Conservation (phyloP, 2,329 filamentous ascomycete species). For the Paecilomyces dactylethromorphus region DNA sequence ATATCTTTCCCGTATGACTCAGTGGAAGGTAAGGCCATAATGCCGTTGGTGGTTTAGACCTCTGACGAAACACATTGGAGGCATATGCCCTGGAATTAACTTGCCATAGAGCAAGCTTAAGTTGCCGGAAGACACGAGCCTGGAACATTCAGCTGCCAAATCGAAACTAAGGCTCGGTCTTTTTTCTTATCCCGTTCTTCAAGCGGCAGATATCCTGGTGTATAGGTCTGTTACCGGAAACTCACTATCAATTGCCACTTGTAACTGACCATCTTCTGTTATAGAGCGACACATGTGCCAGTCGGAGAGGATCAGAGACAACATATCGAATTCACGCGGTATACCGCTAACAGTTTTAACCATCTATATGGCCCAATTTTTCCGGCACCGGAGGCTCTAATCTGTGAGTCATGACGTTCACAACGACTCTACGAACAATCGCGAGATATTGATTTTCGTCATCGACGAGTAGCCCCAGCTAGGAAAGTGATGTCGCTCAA, state of each 20-base stretch:
- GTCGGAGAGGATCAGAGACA: conserved; percentile 95
- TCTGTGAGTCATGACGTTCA: conserved; percentile 49
- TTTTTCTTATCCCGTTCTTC: conserved; percentile 92
- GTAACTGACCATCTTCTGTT: conserved; percentile 9
- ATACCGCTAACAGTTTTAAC: conserved; percentile 85
- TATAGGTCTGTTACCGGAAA: conserved; percentile 52
- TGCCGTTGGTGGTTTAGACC: neutral
- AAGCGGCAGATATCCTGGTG: conserved; percentile 88
- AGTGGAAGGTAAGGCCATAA: conserved; percentile 72
- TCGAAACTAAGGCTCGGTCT: conserved; percentile 74
- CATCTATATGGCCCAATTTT: conserved; percentile 60
- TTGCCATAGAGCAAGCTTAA: conserved; percentile 62
- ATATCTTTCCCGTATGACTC: conserved; percentile 96
- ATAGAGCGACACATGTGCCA: conserved; percentile 81
- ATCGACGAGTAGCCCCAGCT: conserved; percentile 53
- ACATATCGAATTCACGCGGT: conserved; percentile 86
- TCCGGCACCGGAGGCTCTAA: conserved; percentile 61
- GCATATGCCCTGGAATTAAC: conserved; percentile 1
- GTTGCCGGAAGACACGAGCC: conserved; percentile 51
- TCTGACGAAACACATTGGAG: neutral
- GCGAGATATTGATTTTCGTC: neutral
- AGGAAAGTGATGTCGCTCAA: conserved; percentile 86
- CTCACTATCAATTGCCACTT: neutral
- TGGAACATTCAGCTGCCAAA: conserved; percentile 52
- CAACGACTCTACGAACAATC: neutral